Percentiles rank a stretch among this genome's conserved stretches.
These are phyloP conservation scores for Antitrichia curtipendula DNA, from an alignment of 225 moss, liverwort and hornwort species.

Conservation along the genomic window DNA sequence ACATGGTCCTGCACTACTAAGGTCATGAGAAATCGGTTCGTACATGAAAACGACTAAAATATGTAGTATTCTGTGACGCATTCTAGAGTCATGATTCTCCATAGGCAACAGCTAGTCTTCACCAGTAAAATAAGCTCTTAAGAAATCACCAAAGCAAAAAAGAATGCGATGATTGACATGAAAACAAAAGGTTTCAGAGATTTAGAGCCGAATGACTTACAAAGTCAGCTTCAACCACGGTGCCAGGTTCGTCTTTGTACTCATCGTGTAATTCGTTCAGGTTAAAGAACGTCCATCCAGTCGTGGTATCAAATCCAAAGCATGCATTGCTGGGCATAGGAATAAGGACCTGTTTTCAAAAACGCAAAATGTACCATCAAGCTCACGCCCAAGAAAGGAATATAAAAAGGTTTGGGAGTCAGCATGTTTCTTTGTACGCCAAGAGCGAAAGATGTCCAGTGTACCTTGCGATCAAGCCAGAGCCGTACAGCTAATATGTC, in stretches of 20 bases:
- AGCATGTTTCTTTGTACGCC: neutral
- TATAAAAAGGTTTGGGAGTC: neutral
- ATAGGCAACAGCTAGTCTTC: neutral
- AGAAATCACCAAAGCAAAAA: neutral
- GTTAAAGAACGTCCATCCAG: conserved; percentile 98
- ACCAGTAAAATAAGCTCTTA: neutral
- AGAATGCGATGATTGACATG: neutral
- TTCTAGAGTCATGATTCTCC: neutral
- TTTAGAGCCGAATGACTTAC: conserved; percentile 26
- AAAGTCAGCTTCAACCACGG: conserved; percentile 99
- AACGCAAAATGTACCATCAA: neutral
- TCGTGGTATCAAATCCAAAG: conserved; percentile 88
- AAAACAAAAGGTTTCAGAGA: neutral
- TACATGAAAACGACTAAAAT: neutral
- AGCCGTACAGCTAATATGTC: conserved; percentile 92
- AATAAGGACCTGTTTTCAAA: conserved; percentile 46
- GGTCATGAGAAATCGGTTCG: neutral
- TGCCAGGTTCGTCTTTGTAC: conserved; percentile 81
- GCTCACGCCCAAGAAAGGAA: neutral
- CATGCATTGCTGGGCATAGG: conserved; percentile 94
- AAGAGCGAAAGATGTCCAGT: neutral
- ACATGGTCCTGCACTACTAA: neutral
- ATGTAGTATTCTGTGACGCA: neutral
- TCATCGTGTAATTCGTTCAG: conserved; percentile 85
- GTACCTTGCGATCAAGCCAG: conserved; percentile 94